Evolutionary conservation across 495 filamentous ascomycete species (phyloP), one percentile per base, ranked within the genome.

Genomic region (Aspergillus nidulans): DNA sequence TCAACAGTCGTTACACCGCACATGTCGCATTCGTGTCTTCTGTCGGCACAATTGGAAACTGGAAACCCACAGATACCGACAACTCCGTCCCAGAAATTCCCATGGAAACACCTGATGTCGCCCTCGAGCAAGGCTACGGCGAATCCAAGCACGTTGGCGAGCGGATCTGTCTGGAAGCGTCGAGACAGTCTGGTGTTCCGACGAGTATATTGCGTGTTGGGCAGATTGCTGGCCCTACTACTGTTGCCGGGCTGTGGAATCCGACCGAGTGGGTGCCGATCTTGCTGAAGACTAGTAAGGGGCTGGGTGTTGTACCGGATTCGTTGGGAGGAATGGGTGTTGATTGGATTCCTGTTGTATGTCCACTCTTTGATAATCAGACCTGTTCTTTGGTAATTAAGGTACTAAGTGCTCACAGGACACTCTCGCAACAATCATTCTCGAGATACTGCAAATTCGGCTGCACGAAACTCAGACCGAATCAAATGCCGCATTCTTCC

Each of bases 171-270:
- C 67, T 83, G 5, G 76, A 75, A 1, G 61, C 70, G 13, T 77
- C 77, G 6, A 52, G 65, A 56, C 2, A 58, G 65, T 20, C 55
- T 43, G 67, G 64, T 13, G 67, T 84, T 0, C 67, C 69, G 1
- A 62, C 63, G 5, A 67, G 65, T 1, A 64, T 83, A 4, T 65
- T 75, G 30, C 76, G 84, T 0, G 73, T 85, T 1, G 82, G 83
- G 0, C 83, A 86, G 58, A 74, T 86, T 39, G 76, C 64, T 0
- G 83, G 84, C 0, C 71, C 82, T 3, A 34, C 54, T 6, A 40
- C 25, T 0, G 21, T 21, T 8, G 20, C 45, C 6, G 66, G 71
- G 1, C 39, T 52, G 1, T 76, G 71, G 73, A 76, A 69, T 38
- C 53, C 57, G 25, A 20, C 44, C 0, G 71, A 76, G 40, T 76